Percentiles rank a stretch among this genome's conserved stretches.
These are phyloP conservation scores for Podospora anserina DNA, from an alignment of 495 filamentous ascomycete genomes.

Conservation along the genomic window DNA sequence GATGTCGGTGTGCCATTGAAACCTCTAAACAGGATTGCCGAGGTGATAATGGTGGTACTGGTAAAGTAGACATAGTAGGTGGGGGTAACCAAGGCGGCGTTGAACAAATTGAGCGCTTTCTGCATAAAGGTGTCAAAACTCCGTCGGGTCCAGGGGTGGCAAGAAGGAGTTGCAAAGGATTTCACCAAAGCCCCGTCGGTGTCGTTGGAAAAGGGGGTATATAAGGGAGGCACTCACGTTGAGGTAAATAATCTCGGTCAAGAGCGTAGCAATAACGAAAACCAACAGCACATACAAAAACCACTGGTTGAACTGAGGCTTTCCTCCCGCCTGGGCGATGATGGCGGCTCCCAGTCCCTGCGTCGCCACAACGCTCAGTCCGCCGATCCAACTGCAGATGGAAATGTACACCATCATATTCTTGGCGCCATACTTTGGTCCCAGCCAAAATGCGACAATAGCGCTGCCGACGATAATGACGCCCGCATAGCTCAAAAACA, in stretches of 20 bases:
- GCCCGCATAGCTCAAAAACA: constrained; percentile 82
- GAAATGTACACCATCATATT: constrained; percentile 97
- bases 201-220: neutral
- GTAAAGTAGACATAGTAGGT: constrained; percentile 99
- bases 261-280: constrained; percentile 80
- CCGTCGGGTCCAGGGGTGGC: neutral
- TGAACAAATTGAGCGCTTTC: constrained; percentile 99
- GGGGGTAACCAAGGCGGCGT: constrained; percentile 93
- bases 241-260: constrained; percentile 91
- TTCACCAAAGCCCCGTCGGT: too few relatives aligned
- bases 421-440: constrained; percentile 88
- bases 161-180: too few relatives aligned
- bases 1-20: constrained; percentile 81
- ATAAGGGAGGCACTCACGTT: constrained; percentile 63
- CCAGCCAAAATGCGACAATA: constrained; percentile 77
- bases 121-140: constrained; percentile 41
- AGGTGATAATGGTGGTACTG: constrained; percentile 88
- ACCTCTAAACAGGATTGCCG: constrained; percentile 86
- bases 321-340: constrained; percentile 75
- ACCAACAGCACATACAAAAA: constrained; percentile 90
- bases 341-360: constrained; percentile 93
- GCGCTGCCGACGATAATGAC: constrained; percentile 70
- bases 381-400: constrained; percentile 92
- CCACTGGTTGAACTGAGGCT: constrained; percentile 92
- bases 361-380: constrained; percentile 90